Evolutionary conservation across 2,329 filamentous ascomycete genomes (phyloP).

Genomic region (Colletotrichum orbiculare): DNA sequence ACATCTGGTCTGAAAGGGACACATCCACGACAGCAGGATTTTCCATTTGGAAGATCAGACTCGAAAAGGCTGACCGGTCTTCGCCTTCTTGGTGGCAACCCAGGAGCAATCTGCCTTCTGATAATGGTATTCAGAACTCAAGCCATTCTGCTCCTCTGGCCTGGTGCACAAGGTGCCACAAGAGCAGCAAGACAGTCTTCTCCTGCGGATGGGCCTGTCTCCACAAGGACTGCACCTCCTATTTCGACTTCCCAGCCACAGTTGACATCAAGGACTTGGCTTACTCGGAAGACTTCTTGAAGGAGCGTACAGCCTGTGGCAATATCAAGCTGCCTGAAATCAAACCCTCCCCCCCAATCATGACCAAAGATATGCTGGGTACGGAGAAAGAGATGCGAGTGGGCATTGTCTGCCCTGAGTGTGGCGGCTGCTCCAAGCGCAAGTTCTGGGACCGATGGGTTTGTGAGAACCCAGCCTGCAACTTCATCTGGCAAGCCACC

Average conservation of each 20-base stretch:
- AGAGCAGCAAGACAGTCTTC: constrained; percentile 50
- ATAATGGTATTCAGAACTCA: constrained; percentile 15
- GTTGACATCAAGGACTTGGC: constrained; percentile 47
- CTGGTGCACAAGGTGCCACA: constrained; percentile 49
- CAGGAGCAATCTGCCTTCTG: constrained; percentile 36
- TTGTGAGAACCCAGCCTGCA: constrained; percentile 65
- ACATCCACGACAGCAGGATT: constrained; percentile 42
- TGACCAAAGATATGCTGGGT: constrained; percentile 49
- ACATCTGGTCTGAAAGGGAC: constrained; percentile 74
- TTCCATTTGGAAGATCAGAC: constrained; percentile 64
- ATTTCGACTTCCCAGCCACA: constrained; percentile 55
- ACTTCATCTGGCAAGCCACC: constrained; percentile 53
- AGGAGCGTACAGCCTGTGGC: constrained; percentile 59
- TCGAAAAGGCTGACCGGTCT: constrained; percentile 69
- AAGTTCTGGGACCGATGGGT: constrained; percentile 71
- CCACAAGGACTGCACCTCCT: constrained; percentile 55
- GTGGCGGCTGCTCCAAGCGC: constrained; percentile 70
- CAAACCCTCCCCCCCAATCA: constrained; percentile 50
- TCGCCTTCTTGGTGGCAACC: constrained; percentile 70
- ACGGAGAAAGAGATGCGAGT: constrained; percentile 64
- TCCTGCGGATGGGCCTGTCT: constrained; percentile 45
- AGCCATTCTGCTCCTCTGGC: constrained; percentile 18
- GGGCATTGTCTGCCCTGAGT: constrained; percentile 75
- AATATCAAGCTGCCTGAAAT: constrained; percentile 46
- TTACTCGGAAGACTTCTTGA: constrained; percentile 69